These are phyloP conservation scores for Colletotrichum liriopes DNA, from an alignment of 2,329 filamentous ascomycete species.

Conservation along the genomic window DNA sequence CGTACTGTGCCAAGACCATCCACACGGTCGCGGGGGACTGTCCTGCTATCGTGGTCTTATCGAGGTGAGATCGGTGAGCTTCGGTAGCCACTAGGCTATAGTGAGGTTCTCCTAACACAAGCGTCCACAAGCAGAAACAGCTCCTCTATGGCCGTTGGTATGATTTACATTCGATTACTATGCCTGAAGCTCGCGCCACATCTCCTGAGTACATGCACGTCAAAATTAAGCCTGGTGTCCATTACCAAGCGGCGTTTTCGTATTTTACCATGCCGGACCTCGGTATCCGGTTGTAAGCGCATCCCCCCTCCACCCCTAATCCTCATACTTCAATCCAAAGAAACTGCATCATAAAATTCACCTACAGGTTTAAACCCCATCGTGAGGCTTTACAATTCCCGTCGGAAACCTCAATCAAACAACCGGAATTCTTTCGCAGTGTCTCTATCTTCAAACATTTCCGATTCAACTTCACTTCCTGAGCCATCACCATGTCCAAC, in stretches of 20 bases:
- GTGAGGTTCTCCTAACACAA: not conserved
- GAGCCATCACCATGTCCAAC: slow-evolving; percentile 19
- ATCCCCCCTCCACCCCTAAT: slow-evolving; percentile 29
- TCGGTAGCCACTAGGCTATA: not conserved
- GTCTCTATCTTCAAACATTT: not conserved
- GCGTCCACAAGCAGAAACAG: not conserved
- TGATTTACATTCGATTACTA: not conserved
- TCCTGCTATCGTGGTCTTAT: slow-evolving; percentile 7
- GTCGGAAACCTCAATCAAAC: not conserved
- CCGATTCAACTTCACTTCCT: not conserved
- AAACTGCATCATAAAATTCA: too few relatives aligned
- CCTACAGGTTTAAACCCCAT: too few relatives aligned
- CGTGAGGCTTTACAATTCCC: too few relatives aligned
- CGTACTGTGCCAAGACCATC: slow-evolving; percentile 23
- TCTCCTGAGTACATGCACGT: not conserved
- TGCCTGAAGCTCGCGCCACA: not conserved
- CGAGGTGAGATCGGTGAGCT: slow-evolving; percentile 10
- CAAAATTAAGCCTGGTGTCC: too few relatives aligned
- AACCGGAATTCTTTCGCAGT: not conserved
- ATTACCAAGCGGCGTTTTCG: not conserved
- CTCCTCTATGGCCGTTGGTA: not conserved
- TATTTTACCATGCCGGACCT: slow-evolving; percentile 29
- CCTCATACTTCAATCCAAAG: not conserved
- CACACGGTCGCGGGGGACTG: slow-evolving; percentile 15
- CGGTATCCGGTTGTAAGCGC: slow-evolving; percentile 27